phyloP scores from a whole-genome alignment of 495 filamentous ascomycete genomes.

The Friedmanniomyces simplex region DNA sequence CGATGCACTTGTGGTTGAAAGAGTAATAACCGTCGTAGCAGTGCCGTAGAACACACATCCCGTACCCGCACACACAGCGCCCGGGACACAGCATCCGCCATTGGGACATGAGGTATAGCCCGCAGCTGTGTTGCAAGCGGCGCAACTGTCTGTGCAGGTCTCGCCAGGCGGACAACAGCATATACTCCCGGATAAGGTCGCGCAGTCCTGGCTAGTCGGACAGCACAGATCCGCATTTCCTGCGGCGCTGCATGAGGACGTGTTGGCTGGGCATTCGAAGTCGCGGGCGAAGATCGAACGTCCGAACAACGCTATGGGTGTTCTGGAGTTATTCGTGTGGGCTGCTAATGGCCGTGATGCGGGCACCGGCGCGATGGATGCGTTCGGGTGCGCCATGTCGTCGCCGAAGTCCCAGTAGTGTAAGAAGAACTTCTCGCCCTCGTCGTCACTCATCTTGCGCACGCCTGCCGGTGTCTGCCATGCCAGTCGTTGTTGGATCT shows the following conservation, averaged over 20 bases:
- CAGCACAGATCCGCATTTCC: constrained; percentile 67
- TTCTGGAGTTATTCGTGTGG: background rate
- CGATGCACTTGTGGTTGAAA: constrained; percentile 11
- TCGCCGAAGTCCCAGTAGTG: constrained; percentile 42
- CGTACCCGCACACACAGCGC: constrained; percentile 63
- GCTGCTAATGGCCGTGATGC: background rate
- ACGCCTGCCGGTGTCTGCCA: constrained; percentile 37
- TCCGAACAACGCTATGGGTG: constrained; percentile 9
- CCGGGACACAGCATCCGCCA: constrained; percentile 74
- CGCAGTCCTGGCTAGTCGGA: constrained; percentile 52
- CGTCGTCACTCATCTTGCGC: constrained; percentile 70
- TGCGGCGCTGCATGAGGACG: constrained; percentile 51
- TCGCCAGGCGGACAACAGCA: constrained; percentile 75
- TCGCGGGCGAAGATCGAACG: constrained; percentile 35
- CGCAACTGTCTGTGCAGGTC: constrained; percentile 56
- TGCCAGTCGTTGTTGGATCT: constrained; percentile 27
- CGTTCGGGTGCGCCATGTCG: constrained; percentile 9
- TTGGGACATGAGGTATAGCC: constrained; percentile 60
- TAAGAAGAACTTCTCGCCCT: constrained; percentile 75
- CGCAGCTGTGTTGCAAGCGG: constrained; percentile 41
- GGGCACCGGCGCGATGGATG: background rate
- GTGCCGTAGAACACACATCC: constrained; percentile 56
- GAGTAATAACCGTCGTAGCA: constrained; percentile 17
- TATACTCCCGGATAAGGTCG: constrained; percentile 60
- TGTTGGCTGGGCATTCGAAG: constrained; percentile 68